These are phyloP conservation scores for Penicillium pulvis DNA, from an alignment of 495 filamentous ascomycete species.

Conservation along the genomic window DNA sequence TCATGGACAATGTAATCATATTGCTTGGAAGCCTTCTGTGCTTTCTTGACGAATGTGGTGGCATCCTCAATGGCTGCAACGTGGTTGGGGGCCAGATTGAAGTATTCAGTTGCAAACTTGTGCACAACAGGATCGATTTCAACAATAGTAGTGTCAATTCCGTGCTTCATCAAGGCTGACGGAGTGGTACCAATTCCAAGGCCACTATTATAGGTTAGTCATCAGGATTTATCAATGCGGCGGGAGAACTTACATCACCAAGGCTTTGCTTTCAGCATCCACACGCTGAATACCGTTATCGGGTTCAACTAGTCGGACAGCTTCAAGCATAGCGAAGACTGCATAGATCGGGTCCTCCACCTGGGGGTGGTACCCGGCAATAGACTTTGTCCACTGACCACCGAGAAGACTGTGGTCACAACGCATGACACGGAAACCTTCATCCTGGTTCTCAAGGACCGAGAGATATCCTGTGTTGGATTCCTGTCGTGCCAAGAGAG, in stretches of 20 bases:
- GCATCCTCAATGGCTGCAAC: slow-evolving; percentile 82
- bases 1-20: slow-evolving; percentile 97
- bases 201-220: slow-evolving; percentile 55
- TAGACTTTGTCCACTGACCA: slow-evolving; percentile 73
- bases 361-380: slow-evolving; percentile 43
- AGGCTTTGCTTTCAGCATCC: slow-evolving; percentile 71
- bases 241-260: slow-evolving; percentile 66
- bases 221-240: neutral
- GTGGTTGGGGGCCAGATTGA: slow-evolving; percentile 76
- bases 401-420: slow-evolving; percentile 94
- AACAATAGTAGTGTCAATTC: slow-evolving; percentile 88
- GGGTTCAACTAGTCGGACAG: slow-evolving; percentile 75
- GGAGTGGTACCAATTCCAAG: slow-evolving; percentile 91
- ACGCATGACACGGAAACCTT: slow-evolving; percentile 78
- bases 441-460: slow-evolving; percentile 71
- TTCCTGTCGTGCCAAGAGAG: slow-evolving; percentile 76
- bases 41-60: slow-evolving; percentile 64
- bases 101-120: slow-evolving; percentile 78
- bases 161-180: slow-evolving; percentile 80
- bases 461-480: slow-evolving; percentile 91
- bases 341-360: slow-evolving; percentile 87
- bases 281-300: slow-evolving; percentile 47
- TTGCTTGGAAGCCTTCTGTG: slow-evolving; percentile 44
- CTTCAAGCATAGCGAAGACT: slow-evolving; percentile 90
- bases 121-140: slow-evolving; percentile 92